phyloP scores from a whole-genome alignment of 1,284 basidiomycete species.

The Cutaneotrichosporon curvatum region DNA sequence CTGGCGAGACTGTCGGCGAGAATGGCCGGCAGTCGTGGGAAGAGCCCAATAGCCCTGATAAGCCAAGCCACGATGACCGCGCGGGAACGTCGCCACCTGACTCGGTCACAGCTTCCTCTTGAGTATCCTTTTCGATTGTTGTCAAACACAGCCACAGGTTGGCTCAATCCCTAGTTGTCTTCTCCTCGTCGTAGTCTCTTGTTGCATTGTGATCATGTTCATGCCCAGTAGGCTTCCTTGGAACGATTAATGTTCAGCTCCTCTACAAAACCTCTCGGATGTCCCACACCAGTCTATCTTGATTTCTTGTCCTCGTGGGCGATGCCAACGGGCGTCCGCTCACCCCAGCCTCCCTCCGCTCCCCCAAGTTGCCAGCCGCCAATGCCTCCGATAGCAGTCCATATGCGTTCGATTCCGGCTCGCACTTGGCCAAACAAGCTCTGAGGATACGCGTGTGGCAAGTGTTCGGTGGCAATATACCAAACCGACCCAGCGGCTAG shows the following conservation, averaged over 20 bases:
- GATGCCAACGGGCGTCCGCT: conserved; percentile 27
- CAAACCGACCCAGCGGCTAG: conserved; percentile 23
- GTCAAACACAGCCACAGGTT: no score
- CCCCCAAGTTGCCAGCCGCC: conserved; percentile 37
- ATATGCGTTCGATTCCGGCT: conserved; percentile 20
- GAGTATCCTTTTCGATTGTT: not conserved
- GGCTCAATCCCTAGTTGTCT: no score
- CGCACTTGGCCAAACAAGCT: conserved; percentile 22
- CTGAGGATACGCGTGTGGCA: conserved; percentile 24
- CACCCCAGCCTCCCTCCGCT: conserved; percentile 36
- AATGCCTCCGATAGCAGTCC: conserved; percentile 35
- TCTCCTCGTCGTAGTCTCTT: no score
- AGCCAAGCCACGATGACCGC: not conserved
- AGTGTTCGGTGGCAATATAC: conserved; percentile 31
- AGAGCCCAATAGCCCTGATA: not conserved
- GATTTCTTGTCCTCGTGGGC: conserved; percentile 2
- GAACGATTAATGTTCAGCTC: no score
- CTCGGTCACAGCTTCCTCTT: not conserved
- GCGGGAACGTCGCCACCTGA: not conserved
- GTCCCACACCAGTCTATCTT: no score
- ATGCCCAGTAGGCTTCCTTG: no score
- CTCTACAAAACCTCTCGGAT: no score
- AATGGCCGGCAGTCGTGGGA: not conserved
- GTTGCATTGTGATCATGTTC: no score
- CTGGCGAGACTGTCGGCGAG: not conserved